Evolutionary conservation across 2,329 filamentous ascomycete genomes (phyloP).

Genomic region (Aphanoascus verrucosus): DNA sequence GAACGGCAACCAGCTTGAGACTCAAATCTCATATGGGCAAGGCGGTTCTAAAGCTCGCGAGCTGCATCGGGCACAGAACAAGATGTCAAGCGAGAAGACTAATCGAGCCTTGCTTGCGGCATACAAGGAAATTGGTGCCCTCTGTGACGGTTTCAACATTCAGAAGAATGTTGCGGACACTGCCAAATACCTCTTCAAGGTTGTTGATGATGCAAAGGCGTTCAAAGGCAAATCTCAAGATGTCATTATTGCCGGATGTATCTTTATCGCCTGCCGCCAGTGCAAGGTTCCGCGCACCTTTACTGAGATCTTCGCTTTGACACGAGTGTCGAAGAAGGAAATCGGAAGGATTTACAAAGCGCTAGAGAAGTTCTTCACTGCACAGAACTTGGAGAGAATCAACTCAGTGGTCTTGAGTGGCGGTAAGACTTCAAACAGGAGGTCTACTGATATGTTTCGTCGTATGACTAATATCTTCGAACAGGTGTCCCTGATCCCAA

Average conservation of each 20-base stretch:
- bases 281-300: conserved; percentile 80
- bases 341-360: conserved; percentile 92
- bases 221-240: conserved; percentile 95
- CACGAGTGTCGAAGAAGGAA: conserved; percentile 91
- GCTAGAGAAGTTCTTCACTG: conserved; percentile 76
- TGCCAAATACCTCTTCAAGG: conserved; percentile 90
- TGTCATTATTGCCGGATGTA: conserved; percentile 86
- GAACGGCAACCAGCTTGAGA: conserved; percentile 81
- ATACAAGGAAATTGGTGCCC: conserved; percentile 74
- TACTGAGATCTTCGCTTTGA: conserved; percentile 85
- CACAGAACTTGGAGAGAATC: conserved; percentile 53
- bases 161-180: conserved; percentile 73
- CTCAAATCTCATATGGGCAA: conserved; percentile 74
- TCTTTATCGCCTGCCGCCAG: conserved; percentile 94
- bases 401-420: conserved; percentile 42
- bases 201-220: conserved; percentile 80
- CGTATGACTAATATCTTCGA: conserved; percentile 8
- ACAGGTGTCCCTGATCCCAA: conserved; percentile 37
- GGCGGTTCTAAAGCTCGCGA: conserved; percentile 59
- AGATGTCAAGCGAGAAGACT: conserved; percentile 67
- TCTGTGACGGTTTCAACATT: conserved; percentile 77
- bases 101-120: conserved; percentile 73
- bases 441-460: conserved; percentile 14
- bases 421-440: conserved; percentile 36
- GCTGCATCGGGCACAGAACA: conserved; percentile 73